A percentile compares a stretch with the other conserved stretches of the same genome.
Evolutionary conservation across 1,284 basidiomycete genomes (phyloP).

Genomic region (Vanrija pseudolonga): DNA sequence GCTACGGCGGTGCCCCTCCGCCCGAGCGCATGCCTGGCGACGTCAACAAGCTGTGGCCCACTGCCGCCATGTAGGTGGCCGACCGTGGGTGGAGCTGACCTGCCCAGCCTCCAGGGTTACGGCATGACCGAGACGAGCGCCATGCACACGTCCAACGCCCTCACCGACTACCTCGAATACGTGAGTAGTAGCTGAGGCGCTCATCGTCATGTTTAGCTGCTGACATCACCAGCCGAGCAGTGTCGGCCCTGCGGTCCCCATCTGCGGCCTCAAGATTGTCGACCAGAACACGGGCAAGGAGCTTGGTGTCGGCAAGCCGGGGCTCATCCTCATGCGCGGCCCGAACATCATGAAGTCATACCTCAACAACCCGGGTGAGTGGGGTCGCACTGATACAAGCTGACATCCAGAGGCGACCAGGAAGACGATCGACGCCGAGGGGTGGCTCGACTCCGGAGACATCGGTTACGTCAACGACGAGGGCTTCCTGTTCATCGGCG

Average conservation of each 20-base stretch:
- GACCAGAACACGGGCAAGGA: slow-evolving; percentile 23
- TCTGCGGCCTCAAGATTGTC: slow-evolving; percentile 32
- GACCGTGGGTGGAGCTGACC: not conserved
- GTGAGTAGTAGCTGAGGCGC: no score
- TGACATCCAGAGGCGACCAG: slow-evolving; percentile 26
- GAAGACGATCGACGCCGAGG: slow-evolving; percentile 30
- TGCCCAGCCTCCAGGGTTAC: slow-evolving; percentile 29
- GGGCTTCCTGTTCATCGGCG: slow-evolving; percentile 37
- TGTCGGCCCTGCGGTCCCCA: slow-evolving; percentile 34
- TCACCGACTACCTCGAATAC: slow-evolving; percentile 29
- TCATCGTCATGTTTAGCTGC: no score
- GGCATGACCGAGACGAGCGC: slow-evolving; percentile 45
- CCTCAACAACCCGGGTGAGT: slow-evolving; percentile 2
- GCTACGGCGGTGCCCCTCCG: slow-evolving; percentile 43
- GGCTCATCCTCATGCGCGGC: slow-evolving; percentile 34
- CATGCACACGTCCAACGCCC: slow-evolving; percentile 34
- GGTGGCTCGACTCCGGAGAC: slow-evolving; percentile 46
- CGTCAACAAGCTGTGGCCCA: slow-evolving; percentile 32
- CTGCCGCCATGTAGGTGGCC: slow-evolving; percentile 8
- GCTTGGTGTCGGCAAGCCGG: slow-evolving; percentile 21
- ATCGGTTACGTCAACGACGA: slow-evolving; percentile 34
- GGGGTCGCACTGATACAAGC: not conserved
- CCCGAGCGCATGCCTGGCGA: slow-evolving; percentile 34
- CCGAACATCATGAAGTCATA: slow-evolving; percentile 45
- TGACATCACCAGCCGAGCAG: slow-evolving; percentile 9